A percentile compares a stretch with the other conserved stretches of the same genome.
Conservation (phyloP, 768 basidiomycete genomes). For the Panellus pusillus region DNA sequence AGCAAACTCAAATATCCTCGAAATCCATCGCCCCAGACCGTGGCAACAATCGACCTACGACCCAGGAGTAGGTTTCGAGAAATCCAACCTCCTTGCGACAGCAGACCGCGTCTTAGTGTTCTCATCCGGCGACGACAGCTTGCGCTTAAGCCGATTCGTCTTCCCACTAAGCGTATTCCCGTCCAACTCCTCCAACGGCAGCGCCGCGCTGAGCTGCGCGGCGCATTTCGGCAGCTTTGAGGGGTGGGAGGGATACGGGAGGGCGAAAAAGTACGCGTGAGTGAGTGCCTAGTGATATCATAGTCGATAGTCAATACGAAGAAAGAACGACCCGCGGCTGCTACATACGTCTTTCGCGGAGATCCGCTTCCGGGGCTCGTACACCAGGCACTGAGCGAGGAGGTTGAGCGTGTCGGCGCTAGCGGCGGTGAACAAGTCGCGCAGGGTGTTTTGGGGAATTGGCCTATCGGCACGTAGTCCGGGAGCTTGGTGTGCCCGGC, state of each 20-base stretch:
- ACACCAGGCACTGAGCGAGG: conserved; percentile 74
- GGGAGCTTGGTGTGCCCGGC: conserved; percentile 91
- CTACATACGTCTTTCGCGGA: conserved; percentile 66
- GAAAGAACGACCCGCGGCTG: background rate
- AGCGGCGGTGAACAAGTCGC: conserved; percentile 89
- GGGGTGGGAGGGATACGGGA: conserved; percentile 87
- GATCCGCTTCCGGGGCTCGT: conserved; percentile 84
- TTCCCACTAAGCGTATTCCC: conserved; percentile 60
- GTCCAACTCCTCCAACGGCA: conserved; percentile 77
- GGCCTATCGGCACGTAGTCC: conserved; percentile 84
- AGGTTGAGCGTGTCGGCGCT: conserved; percentile 84
- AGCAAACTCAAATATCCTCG: too few species aligned
- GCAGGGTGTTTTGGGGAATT: conserved; percentile 79
- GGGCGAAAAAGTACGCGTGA: conserved; percentile 85
- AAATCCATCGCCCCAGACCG: too few species aligned
- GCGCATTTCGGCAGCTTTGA: conserved; percentile 82
- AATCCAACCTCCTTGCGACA: conserved; percentile 73
- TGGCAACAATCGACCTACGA: conserved; percentile 19
- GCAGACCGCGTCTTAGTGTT: conserved; percentile 46
- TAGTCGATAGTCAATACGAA: background rate
- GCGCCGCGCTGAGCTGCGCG: conserved; percentile 37
- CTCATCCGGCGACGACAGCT: conserved; percentile 59
- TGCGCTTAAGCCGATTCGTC: conserved; percentile 67
- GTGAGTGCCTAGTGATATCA: conserved; percentile 61
- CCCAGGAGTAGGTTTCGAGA: conserved; percentile 50